Evolutionary conservation across 2,329 filamentous ascomycete genomes (phyloP).

Genomic region (Hansfordia pulvinata): DNA sequence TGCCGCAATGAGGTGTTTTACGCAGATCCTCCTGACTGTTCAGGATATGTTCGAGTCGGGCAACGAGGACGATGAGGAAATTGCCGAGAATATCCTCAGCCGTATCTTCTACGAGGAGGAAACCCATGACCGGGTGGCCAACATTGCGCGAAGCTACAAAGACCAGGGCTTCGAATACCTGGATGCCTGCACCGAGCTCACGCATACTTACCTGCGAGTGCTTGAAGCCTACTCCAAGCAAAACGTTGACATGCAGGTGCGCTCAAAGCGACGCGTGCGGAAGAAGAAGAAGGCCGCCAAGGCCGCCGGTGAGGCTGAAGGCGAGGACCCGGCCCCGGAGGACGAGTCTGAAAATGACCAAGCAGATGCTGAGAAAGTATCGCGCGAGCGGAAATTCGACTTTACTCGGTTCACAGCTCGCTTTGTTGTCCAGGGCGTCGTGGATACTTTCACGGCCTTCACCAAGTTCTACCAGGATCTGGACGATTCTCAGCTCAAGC

Average conservation of each 20-base stretch:
- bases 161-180: conserved; percentile 90
- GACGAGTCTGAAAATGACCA: conserved; percentile 64
- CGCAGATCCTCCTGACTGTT: conserved; percentile 81
- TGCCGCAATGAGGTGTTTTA: conserved; percentile 85
- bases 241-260: conserved; percentile 85
- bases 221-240: conserved; percentile 89
- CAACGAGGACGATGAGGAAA: conserved; percentile 89
- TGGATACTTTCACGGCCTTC: conserved; percentile 80
- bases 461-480: conserved; percentile 72
- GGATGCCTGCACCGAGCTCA: conserved; percentile 79
- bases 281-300: conserved; percentile 57
- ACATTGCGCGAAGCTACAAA: conserved; percentile 75
- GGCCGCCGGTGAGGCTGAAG: conserved; percentile 24
- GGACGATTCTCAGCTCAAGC: conserved; percentile 67
- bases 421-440: conserved; percentile 71
- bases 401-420: conserved; percentile 71
- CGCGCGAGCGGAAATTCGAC: conserved; percentile 83
- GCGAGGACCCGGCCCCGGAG: conserved; percentile 41
- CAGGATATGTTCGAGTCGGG: conserved; percentile 81
- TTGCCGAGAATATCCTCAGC: conserved; percentile 91
- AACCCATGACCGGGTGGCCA: conserved; percentile 76
- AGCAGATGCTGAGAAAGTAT: conserved; percentile 53
- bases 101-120: conserved; percentile 98
- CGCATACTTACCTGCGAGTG: conserved; percentile 84
- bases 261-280: conserved; percentile 61